Base-by-base conservation (phyloP, 495 filamentous ascomycete genomes). In the Penicillium turbatum region DNA sequence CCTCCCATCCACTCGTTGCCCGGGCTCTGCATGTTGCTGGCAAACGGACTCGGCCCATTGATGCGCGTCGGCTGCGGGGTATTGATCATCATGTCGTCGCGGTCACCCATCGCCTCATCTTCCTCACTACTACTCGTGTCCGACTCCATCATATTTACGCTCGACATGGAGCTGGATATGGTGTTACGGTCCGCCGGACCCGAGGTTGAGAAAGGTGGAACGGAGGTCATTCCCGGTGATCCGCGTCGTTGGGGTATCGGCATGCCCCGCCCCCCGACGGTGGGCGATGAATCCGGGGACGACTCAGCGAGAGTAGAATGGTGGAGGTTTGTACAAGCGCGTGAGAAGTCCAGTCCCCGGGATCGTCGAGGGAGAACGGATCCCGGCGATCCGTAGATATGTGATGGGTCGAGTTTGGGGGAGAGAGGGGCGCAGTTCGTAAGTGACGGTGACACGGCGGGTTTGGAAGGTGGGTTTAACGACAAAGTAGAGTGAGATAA, bases 201-300 rank as follows among this genome's bases (percentile, higher is more conserved):
- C 0, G 72, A 75, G 0, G 67, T 72, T 15, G 72, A 72, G 44
- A 74, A 73, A 30, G 65, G 70, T 30, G 65, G 70, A 5, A 54
- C 61, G 2, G 70, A 72, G 38, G 73, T 73, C 21, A 73, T 68
- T 49, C 70, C 71, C 9, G 66, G 72, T 16, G 78, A 79, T 9
- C 77, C 73, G 53, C 80, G 82, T 40, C 83, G 73, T 15, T 72
- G 70, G 3, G 90, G 90, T 35, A 95, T 92, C 55, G 81, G 85
- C 78, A 96, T 85, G 7, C 85, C 86, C 21, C 88, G 81, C 27
- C 87, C 87, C 37, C 79, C 79, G 37, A 95, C 85, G n/a, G 83
- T 91, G 0, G 95, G 95, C 0, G 91, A 96, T 4, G 91, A 95
- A 64, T 96, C 92, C 11, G 95, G 93, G n/a, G 89, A 93, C 0